A percentile compares a stretch with the other conserved stretches of the same genome.
Conservation (phyloP, 2,329 filamentous ascomycete species). For the Colletotrichum sp. region DNA sequence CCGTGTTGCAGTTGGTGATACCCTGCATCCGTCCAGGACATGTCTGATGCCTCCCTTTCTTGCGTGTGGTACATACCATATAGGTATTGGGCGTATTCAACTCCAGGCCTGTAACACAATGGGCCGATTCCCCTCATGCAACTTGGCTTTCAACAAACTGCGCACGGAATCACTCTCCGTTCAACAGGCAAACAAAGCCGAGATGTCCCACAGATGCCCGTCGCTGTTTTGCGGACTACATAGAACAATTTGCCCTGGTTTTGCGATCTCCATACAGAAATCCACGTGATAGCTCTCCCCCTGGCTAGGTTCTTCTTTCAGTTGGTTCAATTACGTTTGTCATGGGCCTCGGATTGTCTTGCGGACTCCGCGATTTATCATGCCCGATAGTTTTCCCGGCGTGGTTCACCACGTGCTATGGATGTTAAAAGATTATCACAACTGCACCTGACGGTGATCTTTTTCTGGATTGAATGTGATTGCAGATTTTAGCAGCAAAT, state of each 20-base stretch:
- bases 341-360: not conserved
- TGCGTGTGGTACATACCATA: not conserved
- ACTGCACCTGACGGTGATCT: not conserved
- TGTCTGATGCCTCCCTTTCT: not conserved
- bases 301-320: not conserved
- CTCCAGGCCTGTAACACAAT: not conserved
- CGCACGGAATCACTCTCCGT: not conserved
- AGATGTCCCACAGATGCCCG: not conserved
- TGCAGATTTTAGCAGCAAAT: not conserved
- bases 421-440: not conserved
- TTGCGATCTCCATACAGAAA: not conserved
- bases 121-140: not conserved
- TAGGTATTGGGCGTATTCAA: not conserved
- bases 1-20: not conserved
- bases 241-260: not conserved
- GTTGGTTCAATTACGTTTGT: not conserved
- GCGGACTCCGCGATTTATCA: not conserved
- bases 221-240: not conserved
- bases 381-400: not conserved
- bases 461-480: not conserved
- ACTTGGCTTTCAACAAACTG: not conserved
- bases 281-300: not conserved
- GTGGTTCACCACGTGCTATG: not conserved
- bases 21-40: not conserved
- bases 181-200: not conserved